phyloP scores from a whole-genome alignment of 495 filamentous ascomycete genomes.

The Penicillium ochrochloron region DNA sequence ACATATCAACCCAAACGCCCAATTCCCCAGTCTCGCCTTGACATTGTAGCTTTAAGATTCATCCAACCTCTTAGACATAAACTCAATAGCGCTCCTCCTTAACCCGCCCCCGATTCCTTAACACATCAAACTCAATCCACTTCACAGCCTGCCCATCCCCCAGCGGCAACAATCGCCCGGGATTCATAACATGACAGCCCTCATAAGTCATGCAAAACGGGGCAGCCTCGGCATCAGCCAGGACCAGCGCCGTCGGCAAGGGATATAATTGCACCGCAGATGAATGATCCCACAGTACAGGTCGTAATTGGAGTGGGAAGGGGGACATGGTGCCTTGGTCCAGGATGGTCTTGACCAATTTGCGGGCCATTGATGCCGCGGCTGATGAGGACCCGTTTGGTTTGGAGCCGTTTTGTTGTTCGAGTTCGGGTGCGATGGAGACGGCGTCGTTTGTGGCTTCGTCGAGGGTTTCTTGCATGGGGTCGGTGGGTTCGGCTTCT shows the following conservation, averaged over 20 bases:
- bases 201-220: conserved; percentile 89
- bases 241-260: conserved; percentile 77
- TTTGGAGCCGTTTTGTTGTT: conserved; percentile 24
- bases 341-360: conserved; percentile 88
- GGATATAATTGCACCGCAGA: conserved; percentile 80
- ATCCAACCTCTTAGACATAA: neutral
- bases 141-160: conserved; percentile 65
- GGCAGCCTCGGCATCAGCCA: conserved; percentile 79
- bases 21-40: neutral
- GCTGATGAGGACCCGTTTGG: conserved; percentile 40
- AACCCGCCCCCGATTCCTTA: conserved; percentile 57
- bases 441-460: conserved; percentile 16
- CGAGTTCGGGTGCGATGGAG: conserved; percentile 16
- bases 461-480: conserved; percentile 30
- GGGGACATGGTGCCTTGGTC: conserved; percentile 89
- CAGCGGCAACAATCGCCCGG: conserved; percentile 70
- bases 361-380: conserved; percentile 67
- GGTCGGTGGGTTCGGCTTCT: conserved; percentile 17
- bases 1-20: neutral
- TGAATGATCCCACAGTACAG: conserved; percentile 87
- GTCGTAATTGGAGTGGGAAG: conserved; percentile 75
- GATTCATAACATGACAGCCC: conserved; percentile 96
- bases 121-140: conserved; percentile 86
- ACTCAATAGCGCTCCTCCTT: conserved; percentile 49
- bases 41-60: neutral